Conservation (phyloP, 306 rosid species). For the Pterocarpus macrocarpus region DNA sequence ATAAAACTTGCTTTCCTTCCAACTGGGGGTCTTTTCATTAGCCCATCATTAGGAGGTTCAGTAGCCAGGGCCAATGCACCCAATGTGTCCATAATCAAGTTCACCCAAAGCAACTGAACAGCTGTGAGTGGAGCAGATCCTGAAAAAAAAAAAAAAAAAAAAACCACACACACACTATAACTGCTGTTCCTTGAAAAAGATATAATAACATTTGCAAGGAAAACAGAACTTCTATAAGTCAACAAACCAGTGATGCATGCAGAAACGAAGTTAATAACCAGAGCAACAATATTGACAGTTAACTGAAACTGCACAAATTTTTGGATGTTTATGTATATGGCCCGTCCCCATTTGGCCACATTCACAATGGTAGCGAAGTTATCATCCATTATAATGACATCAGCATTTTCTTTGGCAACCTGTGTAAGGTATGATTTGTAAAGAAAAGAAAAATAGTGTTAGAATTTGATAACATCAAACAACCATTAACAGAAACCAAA, state of each 20-base stretch:
- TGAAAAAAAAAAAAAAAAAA: conserved; percentile 51
- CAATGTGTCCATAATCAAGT: conserved; percentile 96
- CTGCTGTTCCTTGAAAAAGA: conserved; percentile 35
- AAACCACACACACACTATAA: neutral
- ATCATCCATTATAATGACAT: conserved; percentile 91
- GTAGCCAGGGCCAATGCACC: conserved; percentile 99
- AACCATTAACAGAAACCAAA: neutral
- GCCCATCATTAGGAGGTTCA: conserved; percentile 88
- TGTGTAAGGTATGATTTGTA: conserved; percentile 49
- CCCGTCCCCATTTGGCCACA: conserved; percentile 94
- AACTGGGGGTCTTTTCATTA: conserved; percentile 84
- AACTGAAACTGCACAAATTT: conserved; percentile 97
- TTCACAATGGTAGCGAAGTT: conserved; percentile 83
- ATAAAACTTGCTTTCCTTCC: conserved; percentile 71
- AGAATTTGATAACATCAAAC: conserved; percentile 26
- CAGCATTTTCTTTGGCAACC: conserved; percentile 97
- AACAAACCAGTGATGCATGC: conserved; percentile 90
- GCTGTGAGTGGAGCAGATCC: conserved; percentile 97
- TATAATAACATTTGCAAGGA: conserved; percentile 6
- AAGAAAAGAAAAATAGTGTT: neutral
- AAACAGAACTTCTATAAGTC: conserved; percentile 19
- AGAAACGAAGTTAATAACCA: conserved; percentile 79
- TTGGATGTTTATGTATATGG: conserved; percentile 92
- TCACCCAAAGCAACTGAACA: conserved; percentile 95
- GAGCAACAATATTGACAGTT: conserved; percentile 91